Evolutionary conservation across 441 rosid species (phyloP), one percentile per base, ranked within the genome.

Genomic region (Croton setiger): DNA sequence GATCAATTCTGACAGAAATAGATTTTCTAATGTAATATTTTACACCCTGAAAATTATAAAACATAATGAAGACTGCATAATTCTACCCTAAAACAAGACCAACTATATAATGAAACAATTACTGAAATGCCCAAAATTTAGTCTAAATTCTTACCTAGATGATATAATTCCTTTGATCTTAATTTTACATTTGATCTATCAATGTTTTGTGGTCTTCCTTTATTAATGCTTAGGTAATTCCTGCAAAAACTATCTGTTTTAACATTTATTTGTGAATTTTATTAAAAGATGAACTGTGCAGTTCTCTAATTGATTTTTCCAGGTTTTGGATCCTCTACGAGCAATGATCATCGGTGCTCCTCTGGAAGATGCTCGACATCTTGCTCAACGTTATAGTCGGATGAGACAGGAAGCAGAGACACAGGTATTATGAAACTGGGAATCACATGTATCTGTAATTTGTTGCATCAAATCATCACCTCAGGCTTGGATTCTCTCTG

Each of bases 351-450:
- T 33, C 4, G 93, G 96, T 67, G 54, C 92, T 74, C 91, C 96
- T 66, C 71, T 94, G 68, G 96, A 94, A 79, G 98, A 94, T 74
- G 97, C 97, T 47, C 96, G 98, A 48, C 96, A 87, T 86, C 91
- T 94, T 49, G 96, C 96, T 60, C 97, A 94, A 78, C 96, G 93
- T 59, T 91, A 91, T 73, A 90, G 92, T 78, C 92, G 96, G 59
- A 90, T 94, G 98, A 88, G 97, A 75, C 96, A 91, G 84, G 98
- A 91, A 79, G 98, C 97, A 37, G 97, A 94, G 82, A 27, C 81
- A 35, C 90, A 86, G 89, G 95, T 88, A 86, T 71, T 45, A 20
- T 61, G 67, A 37, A 51, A 61, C 35, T 27, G 47, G 23, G 44
- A 66, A 53, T 55, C 61, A 20, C 23, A 21, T 56, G 33, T 31